Base-by-base conservation (phyloP, 495 filamentous ascomycete species). In the Xylaria longipes region DNA sequence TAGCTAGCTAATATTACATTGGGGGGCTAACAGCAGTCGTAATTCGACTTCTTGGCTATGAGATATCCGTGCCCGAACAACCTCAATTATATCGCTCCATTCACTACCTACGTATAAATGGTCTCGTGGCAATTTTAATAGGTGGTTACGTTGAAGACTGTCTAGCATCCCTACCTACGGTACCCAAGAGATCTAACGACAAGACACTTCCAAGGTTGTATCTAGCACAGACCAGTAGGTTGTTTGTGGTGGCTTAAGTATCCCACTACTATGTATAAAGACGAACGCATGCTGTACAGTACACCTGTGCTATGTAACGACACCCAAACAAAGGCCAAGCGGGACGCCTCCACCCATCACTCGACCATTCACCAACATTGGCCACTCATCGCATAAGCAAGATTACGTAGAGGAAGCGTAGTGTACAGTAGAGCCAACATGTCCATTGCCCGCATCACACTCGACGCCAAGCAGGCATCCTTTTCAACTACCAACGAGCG, bases 401-500 rank as follows among this genome's bases (percentile, higher is more conserved):
- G 48, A 54, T 71, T 71, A 71, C 69, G 69, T 65, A 71, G 69
- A 65, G 58, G 5, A 45, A 22, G 56, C 25, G 54, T 69, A 54
- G 14, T 8, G 60, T 35, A 25, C 33, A 43, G 14, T 25, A 62
- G 65, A 56, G 65, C 65, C 56, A 43, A 67, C 33, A 43, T 69
- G 67, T 45, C 54, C 54, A 69, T 50, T 35, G 27, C 46, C 58
- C 29, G 11, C 41, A 66, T 37, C 41, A 73, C 65, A 67, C 56
- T 68, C 58, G 52, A 66, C 71, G 78, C 78, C 78, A 79, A 80
- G 77, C 75, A 80, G 77, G 78, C 75, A 78, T 78, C 71, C 73
- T 73, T 74, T 61, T 63, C 43, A 9, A 33, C n/a, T 25, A 25
- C 29, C n/a, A 41, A 31, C 58, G 11, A 66, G 64, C 39, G 46